A percentile compares a stretch with the other conserved stretches of the same genome.
These are phyloP conservation scores for Talaromyces trachyspermus DNA, from an alignment of 495 filamentous ascomycete species.

Conservation along the genomic window DNA sequence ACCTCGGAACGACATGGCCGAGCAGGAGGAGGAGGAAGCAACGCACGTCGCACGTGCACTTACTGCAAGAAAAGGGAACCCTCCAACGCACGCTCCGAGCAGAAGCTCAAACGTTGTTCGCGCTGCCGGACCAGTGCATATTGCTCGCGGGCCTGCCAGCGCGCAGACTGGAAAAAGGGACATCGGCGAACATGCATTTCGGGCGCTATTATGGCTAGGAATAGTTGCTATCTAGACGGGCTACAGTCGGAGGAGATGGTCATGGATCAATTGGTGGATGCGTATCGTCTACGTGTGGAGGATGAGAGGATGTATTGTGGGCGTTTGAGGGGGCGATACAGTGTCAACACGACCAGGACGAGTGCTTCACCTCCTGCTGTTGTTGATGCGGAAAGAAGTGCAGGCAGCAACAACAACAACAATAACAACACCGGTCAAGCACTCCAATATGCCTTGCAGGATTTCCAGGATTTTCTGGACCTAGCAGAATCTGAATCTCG, in stretches of 20 bases:
- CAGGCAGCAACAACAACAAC: neutral
- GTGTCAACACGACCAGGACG: no score
- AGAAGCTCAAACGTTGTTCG: constrained; percentile 21
- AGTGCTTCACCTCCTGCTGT: no score
- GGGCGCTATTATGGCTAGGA: constrained; percentile 5
- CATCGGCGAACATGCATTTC: constrained; percentile 38
- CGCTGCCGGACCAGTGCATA: constrained; percentile 40
- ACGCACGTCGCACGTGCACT: constrained; percentile 1
- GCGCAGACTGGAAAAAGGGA: constrained; percentile 18
- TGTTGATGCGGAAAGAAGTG: constrained; percentile 5
- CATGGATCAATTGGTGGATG: constrained; percentile 37
- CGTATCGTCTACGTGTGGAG: constrained; percentile 35
- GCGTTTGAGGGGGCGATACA: constrained; percentile 18
- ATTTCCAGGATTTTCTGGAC: constrained; percentile 18
- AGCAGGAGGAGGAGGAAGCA: neutral
- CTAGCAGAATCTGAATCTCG: constrained; percentile 12
- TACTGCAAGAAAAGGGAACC: constrained; percentile 8
- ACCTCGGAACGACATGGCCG: no score
- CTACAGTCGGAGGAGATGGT: constrained; percentile 24
- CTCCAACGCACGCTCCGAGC: neutral
- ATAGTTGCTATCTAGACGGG: constrained; percentile 4
- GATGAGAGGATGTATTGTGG: constrained; percentile 25
- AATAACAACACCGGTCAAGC: neutral
- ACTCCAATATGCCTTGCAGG: constrained; percentile 8
- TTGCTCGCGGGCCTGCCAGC: constrained; percentile 39